A percentile compares a stretch with the other conserved stretches of the same genome.
Evolutionary conservation across 768 basidiomycete genomes (phyloP).

Genomic region (Pisolithus tinctorius): DNA sequence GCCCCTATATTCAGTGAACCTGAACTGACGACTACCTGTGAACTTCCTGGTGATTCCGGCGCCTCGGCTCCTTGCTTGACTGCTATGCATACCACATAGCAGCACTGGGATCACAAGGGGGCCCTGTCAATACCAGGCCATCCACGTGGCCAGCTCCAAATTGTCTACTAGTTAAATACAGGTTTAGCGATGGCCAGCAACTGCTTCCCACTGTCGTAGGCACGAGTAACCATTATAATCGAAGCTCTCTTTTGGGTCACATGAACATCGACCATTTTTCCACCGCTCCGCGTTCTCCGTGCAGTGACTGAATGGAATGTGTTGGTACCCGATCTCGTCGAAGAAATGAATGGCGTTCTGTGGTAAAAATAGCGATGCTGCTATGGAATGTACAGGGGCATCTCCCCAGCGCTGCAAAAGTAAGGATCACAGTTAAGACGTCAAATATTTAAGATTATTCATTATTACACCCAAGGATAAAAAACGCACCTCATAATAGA

Average conservation of each 20-base stretch:
- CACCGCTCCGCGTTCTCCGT: conserved; percentile 15
- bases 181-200: not conserved
- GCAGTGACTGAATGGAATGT: conserved; percentile 23
- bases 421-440: not conserved
- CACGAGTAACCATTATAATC: conserved; percentile 26
- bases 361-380: conserved; percentile 80
- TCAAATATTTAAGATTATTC: not conserved
- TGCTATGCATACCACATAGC: no score
- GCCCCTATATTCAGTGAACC: no score
- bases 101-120: no score
- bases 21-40: no score
- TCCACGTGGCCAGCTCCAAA: no score
- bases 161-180: not conserved
- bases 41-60: no score
- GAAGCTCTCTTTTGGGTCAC: conserved; percentile 15
- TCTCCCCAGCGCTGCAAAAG: conserved; percentile 79
- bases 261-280: conserved; percentile 18
- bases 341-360: conserved; percentile 94
- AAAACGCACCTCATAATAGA: conserved; percentile 71
- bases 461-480: not conserved
- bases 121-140: no score
- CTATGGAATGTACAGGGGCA: conserved; percentile 87
- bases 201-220: conserved; percentile 17
- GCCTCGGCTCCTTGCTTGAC: no score
- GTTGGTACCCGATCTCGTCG: conserved; percentile 64